These are phyloP conservation scores for Triticum monococcum DNA, from an alignment of 176 grass and related monocot species.

Conservation along the genomic window DNA sequence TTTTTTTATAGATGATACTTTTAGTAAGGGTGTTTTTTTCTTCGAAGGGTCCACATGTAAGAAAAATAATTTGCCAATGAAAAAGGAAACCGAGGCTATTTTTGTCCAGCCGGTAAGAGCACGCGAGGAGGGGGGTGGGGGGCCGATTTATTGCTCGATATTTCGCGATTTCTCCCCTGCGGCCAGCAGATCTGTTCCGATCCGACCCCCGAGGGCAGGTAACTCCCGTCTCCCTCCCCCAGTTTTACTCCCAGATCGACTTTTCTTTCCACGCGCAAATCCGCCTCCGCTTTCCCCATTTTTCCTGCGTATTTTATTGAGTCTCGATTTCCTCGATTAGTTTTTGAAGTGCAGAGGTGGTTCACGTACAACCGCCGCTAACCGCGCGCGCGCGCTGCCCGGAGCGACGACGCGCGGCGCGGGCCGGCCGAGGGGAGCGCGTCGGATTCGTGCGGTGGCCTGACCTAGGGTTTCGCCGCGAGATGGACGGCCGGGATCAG, in stretches of 20 bases:
- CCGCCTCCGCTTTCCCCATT: slow-evolving; percentile 32
- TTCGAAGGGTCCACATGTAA: too few species aligned
- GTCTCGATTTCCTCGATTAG: slow-evolving; percentile 34
- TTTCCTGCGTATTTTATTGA: slow-evolving; percentile 47
- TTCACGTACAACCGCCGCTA: slow-evolving; percentile 31
- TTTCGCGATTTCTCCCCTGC: slow-evolving; percentile 20
- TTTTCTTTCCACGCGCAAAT: background rate
- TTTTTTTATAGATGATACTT: too few species aligned
- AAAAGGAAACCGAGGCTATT: background rate
- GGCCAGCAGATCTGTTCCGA: slow-evolving; percentile 39
- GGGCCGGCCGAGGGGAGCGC: background rate
- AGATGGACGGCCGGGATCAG: slow-evolving; percentile 48
- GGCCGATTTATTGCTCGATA: slow-evolving; percentile 11
- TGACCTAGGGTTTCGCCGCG: slow-evolving; percentile 40
- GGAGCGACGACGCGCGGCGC: background rate
- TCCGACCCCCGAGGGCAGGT: background rate
- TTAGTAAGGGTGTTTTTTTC: too few species aligned
- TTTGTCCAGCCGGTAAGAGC: background rate
- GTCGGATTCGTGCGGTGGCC: background rate
- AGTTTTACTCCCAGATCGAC: background rate
- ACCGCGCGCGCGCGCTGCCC: slow-evolving; percentile 2
- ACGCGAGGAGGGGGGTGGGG: background rate
- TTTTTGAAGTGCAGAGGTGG: slow-evolving; percentile 20
- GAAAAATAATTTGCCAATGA: background rate
- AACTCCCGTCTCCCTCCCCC: background rate